Evolutionary conservation across 1,284 basidiomycete genomes (phyloP), one percentile per base, ranked within the genome.

Genomic region (Neonothopanus nambi): DNA sequence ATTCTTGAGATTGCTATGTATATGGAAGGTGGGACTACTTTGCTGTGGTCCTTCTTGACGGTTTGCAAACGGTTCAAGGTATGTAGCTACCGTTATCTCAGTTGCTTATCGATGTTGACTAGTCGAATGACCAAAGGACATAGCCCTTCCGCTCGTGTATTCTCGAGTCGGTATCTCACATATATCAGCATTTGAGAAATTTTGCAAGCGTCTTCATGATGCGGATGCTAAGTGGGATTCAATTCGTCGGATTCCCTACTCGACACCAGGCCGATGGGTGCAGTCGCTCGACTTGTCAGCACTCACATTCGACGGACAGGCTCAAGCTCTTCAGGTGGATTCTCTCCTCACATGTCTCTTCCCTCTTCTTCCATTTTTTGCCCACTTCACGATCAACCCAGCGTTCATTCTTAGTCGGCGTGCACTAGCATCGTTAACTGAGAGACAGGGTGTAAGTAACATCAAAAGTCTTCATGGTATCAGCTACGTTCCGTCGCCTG

Each of bases 211-310:
- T 21, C 74, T 94, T 3, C 70, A 76, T 54, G 60, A 64, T 18
- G 85, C 86, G 17, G 92, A 95, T 59, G 76, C 83, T 61, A 81
- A 80, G 63, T 94, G 92, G 92, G 90, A 92, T 61, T 89, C 90
- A 52, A 84, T 94, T 55, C 81, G 89, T 49, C 79, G 91, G 40
- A 91, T 91, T 62, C 88, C 89, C 0, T 88, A 87, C 65, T 93
- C 90, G 1, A 78, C 85, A 0, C 92, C 92, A 1, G 92, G 91
- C 23, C 80, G 92, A 63, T 93, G 90, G 87, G 81, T 94, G 3
- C 86, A 85, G 50, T 68, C 68, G 5, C 74, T 95, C 21, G 85
- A 93, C 65, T 69, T 95, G 15, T 78, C 84, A 48, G 70, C 73
- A 36, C 74, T 85, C 36, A 64, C 67, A 9, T 68, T 86, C 37